phyloP scores from a whole-genome alignment of 805 yeast species.

The Kodamaea sagamina region DNA sequence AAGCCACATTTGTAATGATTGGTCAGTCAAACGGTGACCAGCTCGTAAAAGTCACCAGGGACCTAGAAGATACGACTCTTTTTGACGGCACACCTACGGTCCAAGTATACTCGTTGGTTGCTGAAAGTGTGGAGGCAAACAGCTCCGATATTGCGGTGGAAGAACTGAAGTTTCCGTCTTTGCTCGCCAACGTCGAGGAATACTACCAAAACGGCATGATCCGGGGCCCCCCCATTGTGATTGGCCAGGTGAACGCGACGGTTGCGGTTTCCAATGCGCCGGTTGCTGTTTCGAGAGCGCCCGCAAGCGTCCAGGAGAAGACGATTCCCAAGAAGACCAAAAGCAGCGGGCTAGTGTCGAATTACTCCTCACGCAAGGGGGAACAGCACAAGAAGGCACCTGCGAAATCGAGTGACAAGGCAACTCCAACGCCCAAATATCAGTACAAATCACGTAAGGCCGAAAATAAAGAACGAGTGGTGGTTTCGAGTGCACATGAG shows the following conservation, averaged over 20 bases:
- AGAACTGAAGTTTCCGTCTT: constrained; percentile 19
- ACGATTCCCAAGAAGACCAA: constrained; percentile 10
- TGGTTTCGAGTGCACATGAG: constrained; percentile 23
- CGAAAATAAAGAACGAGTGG: constrained; percentile 37
- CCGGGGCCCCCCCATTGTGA: constrained; percentile 29
- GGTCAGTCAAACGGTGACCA: constrained; percentile 30
- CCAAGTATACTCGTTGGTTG: constrained; percentile 42
- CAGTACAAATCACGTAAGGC: constrained; percentile 41
- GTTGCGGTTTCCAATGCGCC: background rate
- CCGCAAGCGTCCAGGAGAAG: background rate
- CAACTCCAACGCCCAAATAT: constrained; percentile 8
- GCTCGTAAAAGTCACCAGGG: constrained; percentile 25
- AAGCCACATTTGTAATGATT: constrained; percentile 44
- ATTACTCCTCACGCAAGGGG: constrained; percentile 27
- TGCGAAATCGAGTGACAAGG: background rate
- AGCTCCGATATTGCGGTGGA: constrained; percentile 22
- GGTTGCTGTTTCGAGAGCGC: too few species aligned
- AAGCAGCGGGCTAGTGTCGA: constrained; percentile 23
- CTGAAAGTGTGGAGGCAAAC: constrained; percentile 12
- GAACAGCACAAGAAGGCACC: constrained; percentile 12
- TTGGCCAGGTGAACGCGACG: background rate
- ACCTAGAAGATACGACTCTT: constrained; percentile 15
- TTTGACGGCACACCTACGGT: constrained; percentile 36
- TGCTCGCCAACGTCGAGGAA: constrained; percentile 17
- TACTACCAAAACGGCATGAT: constrained; percentile 34